phyloP scores from a whole-genome alignment of 1,284 basidiomycete genomes.

The Boletus semigastroideus region DNA sequence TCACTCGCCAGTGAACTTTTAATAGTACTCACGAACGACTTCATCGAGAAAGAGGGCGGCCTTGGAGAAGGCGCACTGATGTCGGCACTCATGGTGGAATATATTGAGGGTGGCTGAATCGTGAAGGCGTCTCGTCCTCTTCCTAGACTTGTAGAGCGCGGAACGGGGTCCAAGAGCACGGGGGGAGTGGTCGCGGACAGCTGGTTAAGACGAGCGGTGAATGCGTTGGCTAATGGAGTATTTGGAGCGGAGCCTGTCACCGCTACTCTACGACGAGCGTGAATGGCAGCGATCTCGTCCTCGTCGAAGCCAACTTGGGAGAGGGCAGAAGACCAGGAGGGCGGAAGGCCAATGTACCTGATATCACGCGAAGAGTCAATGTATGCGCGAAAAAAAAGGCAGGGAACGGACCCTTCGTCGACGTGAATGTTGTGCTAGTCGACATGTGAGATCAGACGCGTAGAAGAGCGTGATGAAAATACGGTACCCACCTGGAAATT shows the following conservation, averaged over 20 bases:
- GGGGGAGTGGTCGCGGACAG: slow-evolving; percentile 28
- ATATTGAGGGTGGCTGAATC: slow-evolving; percentile 14
- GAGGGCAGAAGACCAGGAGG: slow-evolving; percentile 66
- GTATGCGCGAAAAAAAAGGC: slow-evolving; percentile 1
- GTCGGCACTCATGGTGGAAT: slow-evolving; percentile 5
- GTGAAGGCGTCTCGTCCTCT: slow-evolving; percentile 5
- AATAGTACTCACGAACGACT: slow-evolving; percentile 22
- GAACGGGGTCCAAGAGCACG: slow-evolving; percentile 34
- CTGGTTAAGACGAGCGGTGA: slow-evolving; percentile 38
- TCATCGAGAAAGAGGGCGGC: slow-evolving; percentile 24
- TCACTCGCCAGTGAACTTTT: slow-evolving; percentile 23
- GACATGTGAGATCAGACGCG: background rate
- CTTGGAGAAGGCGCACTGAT: slow-evolving; percentile 10
- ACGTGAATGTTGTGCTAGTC: slow-evolving; percentile 74
- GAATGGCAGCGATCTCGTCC: slow-evolving; percentile 66
- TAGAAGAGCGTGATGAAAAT: background rate
- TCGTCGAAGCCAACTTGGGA: slow-evolving; percentile 59
- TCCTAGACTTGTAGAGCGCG: slow-evolving; percentile 25
- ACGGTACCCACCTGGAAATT: slow-evolving; percentile 64
- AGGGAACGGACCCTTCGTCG: slow-evolving; percentile 61
- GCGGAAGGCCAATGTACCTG: slow-evolving; percentile 68
- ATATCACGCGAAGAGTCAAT: background rate
- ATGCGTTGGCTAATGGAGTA: slow-evolving; percentile 27
- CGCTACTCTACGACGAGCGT: slow-evolving; percentile 48
- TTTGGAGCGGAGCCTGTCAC: slow-evolving; percentile 29